These are phyloP conservation scores for Tetrahymena borealis DNA, from an alignment of 73 alveolate species.

Conservation along the genomic window DNA sequence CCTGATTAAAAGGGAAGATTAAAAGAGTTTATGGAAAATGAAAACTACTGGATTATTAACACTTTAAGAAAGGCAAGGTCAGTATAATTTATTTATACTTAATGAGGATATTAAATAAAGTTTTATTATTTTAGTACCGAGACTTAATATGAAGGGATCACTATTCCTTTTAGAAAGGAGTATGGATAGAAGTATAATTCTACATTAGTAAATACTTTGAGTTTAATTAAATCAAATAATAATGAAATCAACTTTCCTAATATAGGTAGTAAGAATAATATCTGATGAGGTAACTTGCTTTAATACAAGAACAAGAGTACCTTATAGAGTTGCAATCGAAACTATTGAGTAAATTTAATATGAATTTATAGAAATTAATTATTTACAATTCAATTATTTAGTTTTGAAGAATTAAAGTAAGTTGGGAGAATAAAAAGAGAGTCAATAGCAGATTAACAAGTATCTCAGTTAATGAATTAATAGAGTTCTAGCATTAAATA, in stretches of 20 bases:
- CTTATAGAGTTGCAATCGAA: conserved; percentile 63
- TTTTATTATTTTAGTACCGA: background rate
- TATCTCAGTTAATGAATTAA: background rate
- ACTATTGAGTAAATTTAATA: conserved; percentile 21
- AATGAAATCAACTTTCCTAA: background rate
- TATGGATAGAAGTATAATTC: background rate
- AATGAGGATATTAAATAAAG: background rate
- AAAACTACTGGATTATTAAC: background rate
- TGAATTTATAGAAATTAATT: background rate
- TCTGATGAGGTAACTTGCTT: conserved; percentile 71
- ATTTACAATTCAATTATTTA: background rate
- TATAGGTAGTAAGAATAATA: conserved; percentile 61
- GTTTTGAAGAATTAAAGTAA: background rate
- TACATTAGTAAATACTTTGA: background rate
- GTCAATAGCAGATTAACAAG: background rate
- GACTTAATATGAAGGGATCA: background rate
- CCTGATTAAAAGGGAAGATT: background rate
- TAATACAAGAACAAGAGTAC: conserved; percentile 84
- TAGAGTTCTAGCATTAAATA: background rate
- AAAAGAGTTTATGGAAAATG: background rate
- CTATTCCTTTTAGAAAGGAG: background rate
- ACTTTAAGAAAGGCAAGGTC: background rate
- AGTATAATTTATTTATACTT: background rate
- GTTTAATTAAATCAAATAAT: background rate
- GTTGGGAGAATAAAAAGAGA: background rate